These are phyloP conservation scores for Talaromyces sp. DNA, from an alignment of 2,329 filamentous ascomycete genomes.

Conservation along the genomic window DNA sequence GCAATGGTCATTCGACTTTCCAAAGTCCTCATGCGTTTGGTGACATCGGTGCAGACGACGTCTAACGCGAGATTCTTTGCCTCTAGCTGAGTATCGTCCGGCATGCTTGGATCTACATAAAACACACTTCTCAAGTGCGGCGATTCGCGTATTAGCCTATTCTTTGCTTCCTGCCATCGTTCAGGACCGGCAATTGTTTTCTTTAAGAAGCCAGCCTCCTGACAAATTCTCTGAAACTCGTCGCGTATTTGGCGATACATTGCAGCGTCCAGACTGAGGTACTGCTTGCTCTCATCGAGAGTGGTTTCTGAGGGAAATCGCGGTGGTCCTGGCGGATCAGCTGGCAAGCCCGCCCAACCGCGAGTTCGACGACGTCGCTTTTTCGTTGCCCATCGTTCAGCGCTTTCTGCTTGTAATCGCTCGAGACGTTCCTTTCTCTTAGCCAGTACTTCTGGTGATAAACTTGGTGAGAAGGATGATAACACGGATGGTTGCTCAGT, in stretches of 20 bases:
- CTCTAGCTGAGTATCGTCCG: slow-evolving; percentile 57
- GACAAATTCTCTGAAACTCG: slow-evolving; percentile 69
- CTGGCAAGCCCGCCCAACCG: slow-evolving; percentile 66
- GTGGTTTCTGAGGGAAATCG: slow-evolving; percentile 82
- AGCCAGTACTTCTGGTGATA: slow-evolving; percentile 50
- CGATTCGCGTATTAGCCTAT: slow-evolving; percentile 63
- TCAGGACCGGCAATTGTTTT: slow-evolving; percentile 73
- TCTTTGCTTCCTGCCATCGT: slow-evolving; percentile 70
- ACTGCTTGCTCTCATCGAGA: slow-evolving; percentile 72
- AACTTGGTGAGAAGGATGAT: slow-evolving; percentile 29
- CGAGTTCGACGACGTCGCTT: slow-evolving; percentile 68
- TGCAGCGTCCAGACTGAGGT: slow-evolving; percentile 62
- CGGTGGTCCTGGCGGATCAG: slow-evolving; percentile 66
- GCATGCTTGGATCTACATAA: slow-evolving; percentile 53
- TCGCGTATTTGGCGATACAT: slow-evolving; percentile 65
- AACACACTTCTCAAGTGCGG: slow-evolving; percentile 64
- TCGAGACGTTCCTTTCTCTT: slow-evolving; percentile 57
- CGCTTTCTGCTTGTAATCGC: slow-evolving; percentile 58
- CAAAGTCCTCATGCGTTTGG: slow-evolving; percentile 69
- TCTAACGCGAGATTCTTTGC: slow-evolving; percentile 69
- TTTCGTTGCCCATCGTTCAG: slow-evolving; percentile 60
- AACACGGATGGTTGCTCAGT: slow-evolving; percentile 25
- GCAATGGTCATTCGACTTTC: slow-evolving; percentile 68
- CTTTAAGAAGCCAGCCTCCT: slow-evolving; percentile 65
- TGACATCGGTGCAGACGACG: slow-evolving; percentile 77